Conservation (phyloP, 164 flowering plant species). For the Vitis amurensis region DNA sequence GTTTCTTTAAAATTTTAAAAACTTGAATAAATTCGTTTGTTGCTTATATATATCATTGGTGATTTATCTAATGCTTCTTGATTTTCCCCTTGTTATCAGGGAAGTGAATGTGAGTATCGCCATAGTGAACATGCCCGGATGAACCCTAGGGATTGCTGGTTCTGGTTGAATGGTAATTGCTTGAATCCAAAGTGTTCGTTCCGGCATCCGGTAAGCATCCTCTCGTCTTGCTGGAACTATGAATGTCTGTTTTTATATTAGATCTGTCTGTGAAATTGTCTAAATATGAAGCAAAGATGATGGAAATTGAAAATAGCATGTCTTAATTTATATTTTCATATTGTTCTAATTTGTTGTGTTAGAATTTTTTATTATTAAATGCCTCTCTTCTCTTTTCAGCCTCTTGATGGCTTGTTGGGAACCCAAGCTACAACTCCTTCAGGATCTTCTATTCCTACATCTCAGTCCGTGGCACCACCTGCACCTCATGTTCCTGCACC, state of each 20-base stretch:
- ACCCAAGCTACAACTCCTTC: conserved; percentile 33
- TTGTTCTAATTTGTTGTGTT: background rate
- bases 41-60: background rate
- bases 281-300: background rate
- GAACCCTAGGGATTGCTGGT: conserved; percentile 92
- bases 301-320: background rate
- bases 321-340: background rate
- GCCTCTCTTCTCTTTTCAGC: conserved; percentile 42
- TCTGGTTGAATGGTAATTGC: conserved; percentile 84
- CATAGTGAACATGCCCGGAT: conserved; percentile 89
- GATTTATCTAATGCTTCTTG: background rate
- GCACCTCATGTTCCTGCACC: conserved; percentile 22
- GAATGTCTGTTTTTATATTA: background rate
- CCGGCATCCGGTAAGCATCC: conserved; percentile 79
- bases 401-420: conserved; percentile 77
- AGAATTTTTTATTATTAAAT: background rate
- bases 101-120: conserved; percentile 92
- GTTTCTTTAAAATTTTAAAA: too few relatives aligned
- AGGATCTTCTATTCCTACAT: conserved; percentile 37
- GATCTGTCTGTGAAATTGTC: background rate
- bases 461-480: conserved; percentile 27
- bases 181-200: conserved; percentile 84
- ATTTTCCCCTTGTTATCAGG: conserved; percentile 38
- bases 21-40: background rate
- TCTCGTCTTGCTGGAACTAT: background rate